Percentiles rank a stretch among this genome's conserved stretches.
phyloP scores from a whole-genome alignment of 2,329 filamentous ascomycete genomes.

The Fonsecaea pedrosoi region DNA sequence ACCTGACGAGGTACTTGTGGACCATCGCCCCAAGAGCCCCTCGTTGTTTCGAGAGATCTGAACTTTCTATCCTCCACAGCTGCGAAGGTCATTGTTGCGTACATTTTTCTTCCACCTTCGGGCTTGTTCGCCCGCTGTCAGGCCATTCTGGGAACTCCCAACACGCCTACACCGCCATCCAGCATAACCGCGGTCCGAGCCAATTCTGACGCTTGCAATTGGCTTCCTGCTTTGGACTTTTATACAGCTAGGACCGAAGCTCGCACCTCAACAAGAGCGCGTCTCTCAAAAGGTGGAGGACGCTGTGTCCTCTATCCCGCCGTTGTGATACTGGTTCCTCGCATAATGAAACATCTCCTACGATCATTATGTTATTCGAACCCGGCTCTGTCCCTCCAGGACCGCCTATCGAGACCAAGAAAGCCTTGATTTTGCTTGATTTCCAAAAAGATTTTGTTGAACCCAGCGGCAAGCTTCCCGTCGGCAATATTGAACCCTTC shows the following conservation, averaged over 20 bases:
- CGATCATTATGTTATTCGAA: slow-evolving; percentile 37
- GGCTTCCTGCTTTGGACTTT: slow-evolving; percentile 4
- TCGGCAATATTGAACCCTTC: slow-evolving; percentile 69
- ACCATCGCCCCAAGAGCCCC: background rate
- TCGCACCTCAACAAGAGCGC: background rate
- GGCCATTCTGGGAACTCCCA: background rate
- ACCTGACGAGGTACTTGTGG: background rate
- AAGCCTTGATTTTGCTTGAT: slow-evolving; percentile 81
- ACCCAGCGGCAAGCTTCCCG: slow-evolving; percentile 69
- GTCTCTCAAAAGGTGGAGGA: slow-evolving; percentile 1
- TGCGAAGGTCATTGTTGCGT: background rate
- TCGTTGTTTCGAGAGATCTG: background rate
- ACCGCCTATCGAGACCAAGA: slow-evolving; percentile 63
- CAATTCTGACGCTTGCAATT: slow-evolving; percentile 6
- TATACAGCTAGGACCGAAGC: background rate
- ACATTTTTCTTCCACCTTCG: background rate
- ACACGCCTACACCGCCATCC: background rate
- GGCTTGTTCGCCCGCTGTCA: background rate
- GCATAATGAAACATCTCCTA: slow-evolving; percentile 24
- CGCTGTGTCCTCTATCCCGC: background rate
- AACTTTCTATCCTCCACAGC: background rate
- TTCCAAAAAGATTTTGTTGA: slow-evolving; percentile 89
- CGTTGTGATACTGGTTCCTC: slow-evolving; percentile 3
- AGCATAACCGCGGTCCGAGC: slow-evolving; percentile 20
- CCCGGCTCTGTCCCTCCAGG: slow-evolving; percentile 38